Evolutionary conservation across 352 stramenopile genomes (phyloP), one percentile per base, ranked within the genome.

Genomic region (Globisporangium emineosum): DNA sequence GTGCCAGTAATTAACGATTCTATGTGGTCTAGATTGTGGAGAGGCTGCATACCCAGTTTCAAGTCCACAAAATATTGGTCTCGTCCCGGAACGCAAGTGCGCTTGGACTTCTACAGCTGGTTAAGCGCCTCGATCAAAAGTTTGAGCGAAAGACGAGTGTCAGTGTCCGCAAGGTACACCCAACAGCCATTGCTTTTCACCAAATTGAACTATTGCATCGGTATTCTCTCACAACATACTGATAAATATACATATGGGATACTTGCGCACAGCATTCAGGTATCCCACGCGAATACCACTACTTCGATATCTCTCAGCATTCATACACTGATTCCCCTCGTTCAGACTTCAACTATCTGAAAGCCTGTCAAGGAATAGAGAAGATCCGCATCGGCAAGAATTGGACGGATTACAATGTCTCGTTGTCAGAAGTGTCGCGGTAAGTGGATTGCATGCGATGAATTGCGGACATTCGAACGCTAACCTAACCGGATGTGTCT

Each of bases 291-390:
- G n/a, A 52, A 15, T 19, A 52, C n/a, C n/a, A n/a, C n/a, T n/a
- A n/a, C n/a, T n/a, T n/a, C n/a, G n/a, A n/a, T n/a, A n/a, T n/a
- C n/a, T n/a, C n/a, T n/a, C n/a, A n/a, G n/a, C n/a, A n/a, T 53
- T 25, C 25, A 13, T 27, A 40, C 40, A 19, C 40, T 40, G 27
- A 45, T 12, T 43, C 12, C 9, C n/a, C 27, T 21, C 19, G 35
- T 30, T 27, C 62, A 96, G 87, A 96, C 55, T 96, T 93, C 62
- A 87, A 68, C 55, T 94, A 86, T 45, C 32, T 78, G 6, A 91
- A 91, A 64, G 83, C 77, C 12, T 91, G 79, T 29, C 76, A 90
- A 77, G 66, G 70, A 45, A 90, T 96, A 43, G 83, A 90, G 57
- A 69, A 72, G 32, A 65, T 91, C 19, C 77, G 79, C 29, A 86